phyloP scores from a whole-genome alignment of 495 filamentous ascomycete genomes.

The Hypoxylon fuscum region DNA sequence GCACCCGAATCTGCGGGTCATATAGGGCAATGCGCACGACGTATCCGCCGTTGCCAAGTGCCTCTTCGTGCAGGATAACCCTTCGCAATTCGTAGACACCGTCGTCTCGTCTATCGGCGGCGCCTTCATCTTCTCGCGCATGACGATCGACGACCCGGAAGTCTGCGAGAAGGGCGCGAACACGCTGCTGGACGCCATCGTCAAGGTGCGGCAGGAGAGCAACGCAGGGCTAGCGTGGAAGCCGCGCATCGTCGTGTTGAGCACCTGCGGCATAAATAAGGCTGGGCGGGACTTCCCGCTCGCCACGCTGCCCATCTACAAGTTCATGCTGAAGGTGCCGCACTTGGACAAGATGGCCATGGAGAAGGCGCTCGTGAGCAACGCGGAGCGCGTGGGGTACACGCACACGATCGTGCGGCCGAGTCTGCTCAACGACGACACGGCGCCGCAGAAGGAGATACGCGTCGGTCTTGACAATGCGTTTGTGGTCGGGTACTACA shows the following conservation, averaged over 20 bases:
- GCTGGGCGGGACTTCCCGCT: slow-evolving; percentile 63
- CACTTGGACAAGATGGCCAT: slow-evolving; percentile 69
- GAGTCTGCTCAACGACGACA: slow-evolving; percentile 38
- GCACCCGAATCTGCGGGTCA: slow-evolving; percentile 55
- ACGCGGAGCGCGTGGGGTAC: slow-evolving; percentile 15
- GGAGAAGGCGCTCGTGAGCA: slow-evolving; percentile 54
- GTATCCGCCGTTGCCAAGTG: slow-evolving; percentile 50
- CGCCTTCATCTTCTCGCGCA: slow-evolving; percentile 34
- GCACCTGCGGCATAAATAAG: slow-evolving; percentile 62
- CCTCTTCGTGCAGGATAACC: slow-evolving; percentile 29
- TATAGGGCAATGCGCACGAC: slow-evolving; percentile 63
- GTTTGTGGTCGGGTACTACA: slow-evolving; percentile 57
- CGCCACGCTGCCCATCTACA: slow-evolving; percentile 60
- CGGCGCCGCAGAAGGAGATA: slow-evolving; percentile 42
- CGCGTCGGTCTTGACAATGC: slow-evolving; percentile 52
- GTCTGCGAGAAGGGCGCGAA: slow-evolving; percentile 64
- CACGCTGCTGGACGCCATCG: slow-evolving; percentile 58
- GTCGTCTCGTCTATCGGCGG: slow-evolving; percentile 62
- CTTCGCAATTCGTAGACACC: slow-evolving; percentile 43
- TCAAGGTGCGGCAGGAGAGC: slow-evolving; percentile 11
- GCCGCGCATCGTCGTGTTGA: slow-evolving; percentile 59
- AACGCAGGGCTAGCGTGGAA: slow-evolving; percentile 20
- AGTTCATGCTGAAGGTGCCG: slow-evolving; percentile 58
- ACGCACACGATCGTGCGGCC: slow-evolving; percentile 60
- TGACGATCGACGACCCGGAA: slow-evolving; percentile 62